Evolutionary conservation across 2,329 filamentous ascomycete genomes (phyloP), one percentile per base, ranked within the genome.

Genomic region (Claviceps sp.): DNA sequence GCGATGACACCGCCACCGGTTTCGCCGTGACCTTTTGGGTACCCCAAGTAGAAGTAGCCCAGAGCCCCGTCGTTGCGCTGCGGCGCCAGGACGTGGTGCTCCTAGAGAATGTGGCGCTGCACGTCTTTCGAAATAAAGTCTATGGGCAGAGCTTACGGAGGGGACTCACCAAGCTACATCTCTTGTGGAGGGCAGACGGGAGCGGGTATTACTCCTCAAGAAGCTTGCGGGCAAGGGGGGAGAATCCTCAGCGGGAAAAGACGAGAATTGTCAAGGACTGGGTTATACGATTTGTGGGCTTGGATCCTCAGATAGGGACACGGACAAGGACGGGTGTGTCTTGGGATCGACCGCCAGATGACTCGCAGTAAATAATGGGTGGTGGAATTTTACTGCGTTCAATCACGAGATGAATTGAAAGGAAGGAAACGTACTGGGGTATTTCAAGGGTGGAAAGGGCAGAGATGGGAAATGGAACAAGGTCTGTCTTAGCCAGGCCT

Each of bases 11-110:
- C 0, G 79, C 76, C 56, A 79, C 87, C 0, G 86, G 85, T 2
- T 95, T 96, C 67, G 80, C 76, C 30, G 74, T 96, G 52, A 90
- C 85, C 2, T 89, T 95, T 64, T 97, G 91, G 91, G 70, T 95
- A 1, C 68, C 75, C 4, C 57, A 56, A 3, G 57, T 71, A 60
- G 42, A 65, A 71, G 54, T 66, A 3, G 54, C 50, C 0, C 55
- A 58, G 8, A 62, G 63, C 34, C 57, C 61, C 2, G 59, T 77
- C 9, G 64, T 69, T 1, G 66, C 62, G 0, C 68, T 95, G 36
- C 75, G 82, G 46, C 70, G 81, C 0, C 84, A 85, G 59, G 89
- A 97, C 62, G 78, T 95, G 1, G 72, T 97, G 5, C 73, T 95
- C 14, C 63, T 95, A 54, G 81, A 83, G 52, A 89, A 91, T 59